Base-by-base conservation (phyloP, 2,329 filamentous ascomycete species). In the Chaetomium strumarium region DNA sequence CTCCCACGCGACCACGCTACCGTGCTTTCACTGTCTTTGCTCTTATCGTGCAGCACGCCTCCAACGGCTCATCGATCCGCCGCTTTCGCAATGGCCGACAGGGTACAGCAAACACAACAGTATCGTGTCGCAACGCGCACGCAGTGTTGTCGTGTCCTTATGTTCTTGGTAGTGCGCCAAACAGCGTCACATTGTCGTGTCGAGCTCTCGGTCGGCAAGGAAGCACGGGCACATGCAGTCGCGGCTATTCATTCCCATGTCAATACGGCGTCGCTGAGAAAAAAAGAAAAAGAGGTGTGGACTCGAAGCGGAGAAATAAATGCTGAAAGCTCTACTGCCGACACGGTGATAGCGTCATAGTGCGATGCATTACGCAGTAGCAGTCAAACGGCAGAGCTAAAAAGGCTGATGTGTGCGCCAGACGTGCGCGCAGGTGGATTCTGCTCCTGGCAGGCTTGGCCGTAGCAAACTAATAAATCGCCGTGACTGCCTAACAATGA, bases 401-500 rank as follows among this genome's bases (percentile, higher is more conserved):
- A 62, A 60, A 56, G 55, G 53, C 46, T 55, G 55, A 59, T 55
- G 57, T 60, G 58, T 60, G 59, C 58, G 59, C 56, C 55, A 55
- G 47, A 29, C n/a, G n/a, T n/a, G 40, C 46, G 45, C 46, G 47
- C 50, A 45, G 38, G 58, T 60, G 58, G 58, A 56, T 60, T 58
- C 55, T 43, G 30, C 31, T 34, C 16, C 37, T 39, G 34, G 34
- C 38, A 48, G 41, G 49, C 58, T 52, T 54, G 51, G 51, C 47
- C 53, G 36, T 42, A 49, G 51, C 46, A n/a, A 14, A 41, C 20
- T 31, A 50, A 40, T n/a, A n/a, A n/a, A n/a, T n/a, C n/a, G n/a
- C n/a, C n/a, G 34, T 57, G 50, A 55, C 55, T 30, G 46, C 52
- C 55, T 56, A 59, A 59, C 57, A 57, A 48, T 30, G 37, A 12